Conservation (phyloP, 106 monocot species). For the Agapanthus africanus region DNA sequence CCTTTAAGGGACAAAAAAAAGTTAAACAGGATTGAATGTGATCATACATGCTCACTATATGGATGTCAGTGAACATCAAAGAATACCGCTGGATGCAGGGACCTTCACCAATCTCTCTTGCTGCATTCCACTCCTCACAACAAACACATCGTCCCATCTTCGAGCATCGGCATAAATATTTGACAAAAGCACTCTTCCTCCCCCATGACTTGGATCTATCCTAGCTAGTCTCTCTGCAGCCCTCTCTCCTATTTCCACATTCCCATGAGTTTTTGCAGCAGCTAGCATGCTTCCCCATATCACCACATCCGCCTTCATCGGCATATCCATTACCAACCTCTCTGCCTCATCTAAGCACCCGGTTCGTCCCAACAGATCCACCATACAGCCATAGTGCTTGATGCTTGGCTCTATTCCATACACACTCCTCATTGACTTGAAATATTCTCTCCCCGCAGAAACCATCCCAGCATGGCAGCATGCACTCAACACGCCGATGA, state of each 20-base stretch:
- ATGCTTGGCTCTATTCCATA: conserved; percentile 42
- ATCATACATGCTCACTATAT: no score
- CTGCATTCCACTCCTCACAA: conserved; percentile 43
- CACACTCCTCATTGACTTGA: conserved; percentile 42
- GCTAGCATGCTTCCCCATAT: conserved; percentile 67
- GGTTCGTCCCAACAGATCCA: conserved; percentile 62
- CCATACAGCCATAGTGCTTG: conserved; percentile 77
- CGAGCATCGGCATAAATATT: conserved; percentile 68
- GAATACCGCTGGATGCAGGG: conserved; percentile 50
- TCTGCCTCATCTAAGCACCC: conserved; percentile 62
- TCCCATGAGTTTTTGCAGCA: conserved; percentile 47
- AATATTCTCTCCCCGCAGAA: conserved; percentile 26
- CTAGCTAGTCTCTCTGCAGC: conserved; percentile 49
- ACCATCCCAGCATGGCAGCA: conserved; percentile 71
- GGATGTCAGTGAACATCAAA: no score
- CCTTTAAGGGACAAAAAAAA: no score
- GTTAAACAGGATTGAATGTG: no score
- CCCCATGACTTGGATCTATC: conserved; percentile 56
- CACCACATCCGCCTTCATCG: conserved; percentile 53
- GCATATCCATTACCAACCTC: conserved; percentile 39
- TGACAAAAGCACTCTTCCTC: conserved; percentile 50
- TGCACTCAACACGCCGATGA: conserved; percentile 59
- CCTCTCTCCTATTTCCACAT: conserved; percentile 44
- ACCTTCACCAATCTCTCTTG: conserved; percentile 25
- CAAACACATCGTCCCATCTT: conserved; percentile 37